These are phyloP conservation scores for Penicillium sp. DNA, from an alignment of 2,329 filamentous ascomycete species.

Conservation along the genomic window DNA sequence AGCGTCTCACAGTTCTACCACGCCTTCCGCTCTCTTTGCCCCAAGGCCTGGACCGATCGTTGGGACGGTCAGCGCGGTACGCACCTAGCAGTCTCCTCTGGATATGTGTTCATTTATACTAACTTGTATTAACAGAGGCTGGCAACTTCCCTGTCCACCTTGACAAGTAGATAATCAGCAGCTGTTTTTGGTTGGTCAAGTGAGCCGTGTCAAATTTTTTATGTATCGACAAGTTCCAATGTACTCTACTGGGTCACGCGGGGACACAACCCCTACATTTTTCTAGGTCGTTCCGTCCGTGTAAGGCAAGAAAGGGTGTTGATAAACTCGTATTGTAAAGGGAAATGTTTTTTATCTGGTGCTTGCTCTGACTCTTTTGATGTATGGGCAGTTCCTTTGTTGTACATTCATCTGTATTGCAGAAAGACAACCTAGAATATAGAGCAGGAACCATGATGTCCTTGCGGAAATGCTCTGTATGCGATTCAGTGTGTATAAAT, in stretches of 20 bases:
- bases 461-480: conserved; percentile 16
- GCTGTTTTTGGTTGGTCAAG: conserved; percentile 23
- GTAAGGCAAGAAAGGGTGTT: conserved; percentile 25
- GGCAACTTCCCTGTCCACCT: conserved; percentile 55
- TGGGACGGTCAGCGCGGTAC: conserved; percentile 97
- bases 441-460: neutral
- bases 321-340: conserved; percentile 29
- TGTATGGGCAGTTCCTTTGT: neutral
- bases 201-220: conserved; percentile 26
- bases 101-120: neutral
- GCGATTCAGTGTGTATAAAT: conserved; percentile 19
- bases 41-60: conserved; percentile 85
- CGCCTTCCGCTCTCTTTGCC: conserved; percentile 96
- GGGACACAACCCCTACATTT: conserved; percentile 27
- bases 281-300: conserved; percentile 14
- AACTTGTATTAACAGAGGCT: conserved; percentile 41
- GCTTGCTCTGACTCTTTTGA: neutral
- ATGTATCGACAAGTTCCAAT: conserved; percentile 35
- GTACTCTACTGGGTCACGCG: conserved; percentile 38
- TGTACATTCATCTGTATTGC: neutral
- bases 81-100: conserved; percentile 33
- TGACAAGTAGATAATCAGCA: conserved; percentile 40
- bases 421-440: neutral
- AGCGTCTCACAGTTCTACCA: conserved; percentile 72
- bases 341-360: conserved; percentile 13